Evolutionary conservation across 2,329 filamentous ascomycete genomes (phyloP).

Genomic region (Fusarium drepaniforme): DNA sequence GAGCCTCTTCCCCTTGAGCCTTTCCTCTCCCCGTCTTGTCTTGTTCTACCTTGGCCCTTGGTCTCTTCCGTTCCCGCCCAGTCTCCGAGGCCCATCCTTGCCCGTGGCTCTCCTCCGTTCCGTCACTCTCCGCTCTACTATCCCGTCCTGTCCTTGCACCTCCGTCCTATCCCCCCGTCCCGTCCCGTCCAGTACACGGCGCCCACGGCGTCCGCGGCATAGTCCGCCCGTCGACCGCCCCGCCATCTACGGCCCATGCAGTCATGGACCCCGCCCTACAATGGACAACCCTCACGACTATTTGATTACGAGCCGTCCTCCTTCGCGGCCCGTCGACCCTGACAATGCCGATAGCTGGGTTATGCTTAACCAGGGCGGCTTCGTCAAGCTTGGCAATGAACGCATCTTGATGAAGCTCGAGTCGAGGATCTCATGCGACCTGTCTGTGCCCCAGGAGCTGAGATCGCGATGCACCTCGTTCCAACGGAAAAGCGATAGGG

Average conservation of each 20-base stretch:
- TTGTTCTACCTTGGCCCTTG: conserved; percentile 35
- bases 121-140: conserved; percentile 24
- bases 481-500: conserved; percentile 78
- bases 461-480: conserved; percentile 71
- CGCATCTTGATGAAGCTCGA: conserved; percentile 84
- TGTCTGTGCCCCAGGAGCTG: conserved; percentile 78
- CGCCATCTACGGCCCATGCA: conserved; percentile 48
- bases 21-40: conserved; percentile 38
- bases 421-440: conserved; percentile 79
- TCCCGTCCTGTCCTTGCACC: conserved; percentile 28
- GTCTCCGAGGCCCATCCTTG: conserved; percentile 21
- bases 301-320: conserved; percentile 52
- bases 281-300: conserved; percentile 59
- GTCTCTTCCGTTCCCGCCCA: conserved; percentile 15
- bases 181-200: neutral
- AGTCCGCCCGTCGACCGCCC: conserved; percentile 44
- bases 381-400: conserved; percentile 88
- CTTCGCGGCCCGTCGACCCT: conserved; percentile 58
- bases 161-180: conserved; percentile 19
- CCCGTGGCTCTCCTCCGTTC: neutral
- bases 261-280: conserved; percentile 49
- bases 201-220: conserved; percentile 35
- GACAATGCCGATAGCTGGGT: conserved; percentile 80
- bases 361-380: conserved; percentile 85
- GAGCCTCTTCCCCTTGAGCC: conserved; percentile 41